phyloP scores from a whole-genome alignment of 2,329 filamentous ascomycete genomes.

The Hymenotorrendiella dingleyae region DNA sequence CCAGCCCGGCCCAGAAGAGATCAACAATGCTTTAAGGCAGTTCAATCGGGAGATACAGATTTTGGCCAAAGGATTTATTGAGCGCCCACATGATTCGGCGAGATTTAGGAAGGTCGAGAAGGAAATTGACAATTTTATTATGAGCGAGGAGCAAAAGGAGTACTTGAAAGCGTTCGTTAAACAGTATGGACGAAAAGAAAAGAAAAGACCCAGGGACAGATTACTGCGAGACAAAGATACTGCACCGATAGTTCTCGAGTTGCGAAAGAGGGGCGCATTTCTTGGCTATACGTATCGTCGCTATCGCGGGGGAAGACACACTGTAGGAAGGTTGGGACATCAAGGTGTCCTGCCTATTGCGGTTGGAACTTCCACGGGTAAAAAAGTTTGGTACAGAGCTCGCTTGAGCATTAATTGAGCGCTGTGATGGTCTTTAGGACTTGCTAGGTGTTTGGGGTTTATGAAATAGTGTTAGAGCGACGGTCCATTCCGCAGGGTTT shows the following conservation, averaged over 20 bases:
- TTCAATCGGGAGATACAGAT: constrained; percentile 31
- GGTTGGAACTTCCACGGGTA: constrained; percentile 10
- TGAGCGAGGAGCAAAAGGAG: constrained; percentile 30
- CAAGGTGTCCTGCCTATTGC: background rate
- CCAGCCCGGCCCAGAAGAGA: constrained; percentile 21
- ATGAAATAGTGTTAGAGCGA: background rate
- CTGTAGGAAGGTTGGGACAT: constrained; percentile 6
- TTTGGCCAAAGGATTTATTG: constrained; percentile 27
- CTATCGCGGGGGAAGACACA: constrained; percentile 26
- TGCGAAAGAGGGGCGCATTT: constrained; percentile 79
- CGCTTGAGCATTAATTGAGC: constrained; percentile 28
- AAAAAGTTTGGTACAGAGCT: constrained; percentile 27
- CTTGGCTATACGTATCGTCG: constrained; percentile 82
- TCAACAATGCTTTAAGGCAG: constrained; percentile 26
- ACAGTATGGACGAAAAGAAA: constrained; percentile 48
- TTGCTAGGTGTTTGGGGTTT: too few relatives aligned
- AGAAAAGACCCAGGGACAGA: constrained; percentile 77
- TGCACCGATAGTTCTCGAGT: constrained; percentile 63
- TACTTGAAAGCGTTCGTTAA: constrained; percentile 31
- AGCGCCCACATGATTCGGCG: constrained; percentile 27
- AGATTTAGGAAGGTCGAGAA: constrained; percentile 28
- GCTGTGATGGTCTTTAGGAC: too few relatives aligned
- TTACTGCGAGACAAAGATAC: constrained; percentile 68
- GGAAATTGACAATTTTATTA: constrained; percentile 29
- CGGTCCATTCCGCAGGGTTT: background rate